Conservation (phyloP, 73 alveolate genomes). For the Effrenium voratum region DNA sequence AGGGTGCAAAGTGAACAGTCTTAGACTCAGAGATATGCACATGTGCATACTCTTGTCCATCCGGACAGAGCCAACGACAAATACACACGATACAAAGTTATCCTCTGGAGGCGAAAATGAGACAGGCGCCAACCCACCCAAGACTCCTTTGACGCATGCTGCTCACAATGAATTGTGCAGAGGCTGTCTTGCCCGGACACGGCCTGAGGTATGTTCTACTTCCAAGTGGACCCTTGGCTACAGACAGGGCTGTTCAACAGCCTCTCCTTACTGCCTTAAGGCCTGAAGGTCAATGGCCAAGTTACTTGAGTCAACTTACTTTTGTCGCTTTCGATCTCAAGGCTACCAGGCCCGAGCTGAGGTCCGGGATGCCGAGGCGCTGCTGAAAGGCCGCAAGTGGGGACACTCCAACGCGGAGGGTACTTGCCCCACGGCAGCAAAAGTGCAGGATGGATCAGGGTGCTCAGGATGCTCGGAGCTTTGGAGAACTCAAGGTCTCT, state of each 20-base stretch:
- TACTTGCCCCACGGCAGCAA: conserved; percentile 11
- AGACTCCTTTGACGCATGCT: too few species aligned
- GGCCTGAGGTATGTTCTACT: conserved; percentile 83
- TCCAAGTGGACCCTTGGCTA: conserved; percentile 53
- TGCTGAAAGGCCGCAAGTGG: conserved; percentile 60
- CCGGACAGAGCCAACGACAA: too few species aligned
- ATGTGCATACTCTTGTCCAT: too few species aligned
- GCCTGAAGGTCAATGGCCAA: too few species aligned
- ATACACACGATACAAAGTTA: too few species aligned
- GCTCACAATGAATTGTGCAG: too few species aligned
- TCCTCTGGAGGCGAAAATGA: too few species aligned
- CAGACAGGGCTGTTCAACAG: not conserved
- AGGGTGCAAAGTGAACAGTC: too few species aligned
- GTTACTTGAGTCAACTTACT: not conserved
- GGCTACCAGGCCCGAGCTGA: not conserved
- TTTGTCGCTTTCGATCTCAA: not conserved
- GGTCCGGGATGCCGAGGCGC: conserved; percentile 68
- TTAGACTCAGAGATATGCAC: too few species aligned
- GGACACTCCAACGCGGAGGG: conserved; percentile 82
- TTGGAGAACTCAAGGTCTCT: too few species aligned
- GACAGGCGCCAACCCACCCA: too few species aligned
- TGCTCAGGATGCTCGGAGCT: not conserved
- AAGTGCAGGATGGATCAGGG: not conserved
- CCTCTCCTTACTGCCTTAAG: not conserved
- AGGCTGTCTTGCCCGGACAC: too few species aligned